Percentiles rank a stretch among this genome's conserved stretches.
Conservation (phyloP, 805 yeast species). For the Yarrowia yakushimensis region DNA sequence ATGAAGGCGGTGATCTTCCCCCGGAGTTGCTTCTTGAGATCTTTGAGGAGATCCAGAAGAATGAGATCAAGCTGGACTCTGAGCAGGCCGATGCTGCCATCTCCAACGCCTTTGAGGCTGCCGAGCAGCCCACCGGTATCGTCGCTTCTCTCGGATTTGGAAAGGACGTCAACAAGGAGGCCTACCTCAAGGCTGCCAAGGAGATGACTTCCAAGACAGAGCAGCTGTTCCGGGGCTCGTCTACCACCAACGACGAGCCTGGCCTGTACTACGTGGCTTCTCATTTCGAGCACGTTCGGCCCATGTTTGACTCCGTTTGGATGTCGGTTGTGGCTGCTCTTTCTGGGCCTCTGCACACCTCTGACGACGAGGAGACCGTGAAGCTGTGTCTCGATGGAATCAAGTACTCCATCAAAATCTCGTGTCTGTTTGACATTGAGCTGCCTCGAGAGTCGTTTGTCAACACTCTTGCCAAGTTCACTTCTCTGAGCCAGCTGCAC, state of each 20-base stretch:
- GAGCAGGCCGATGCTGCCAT: constrained; percentile 92
- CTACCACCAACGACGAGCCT: constrained; percentile 41
- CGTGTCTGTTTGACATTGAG: constrained; percentile 78
- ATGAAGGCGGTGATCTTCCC: constrained; percentile 83
- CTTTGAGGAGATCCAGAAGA: constrained; percentile 69
- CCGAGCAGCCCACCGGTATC: constrained; percentile 36
- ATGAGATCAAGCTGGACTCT: constrained; percentile 87
- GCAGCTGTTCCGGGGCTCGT: constrained; percentile 63
- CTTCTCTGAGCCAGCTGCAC: constrained; percentile 71
- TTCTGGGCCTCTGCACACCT: constrained; percentile 89
- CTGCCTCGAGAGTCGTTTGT: constrained; percentile 86
- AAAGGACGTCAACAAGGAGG: constrained; percentile 70
- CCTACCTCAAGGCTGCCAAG: constrained; percentile 86
- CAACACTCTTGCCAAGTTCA: constrained; percentile 83
- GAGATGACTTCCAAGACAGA: constrained; percentile 91
- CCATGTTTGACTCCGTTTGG: constrained; percentile 93
- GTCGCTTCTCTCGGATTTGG: constrained; percentile 40
- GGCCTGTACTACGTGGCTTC: constrained; percentile 73
- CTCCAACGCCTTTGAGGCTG: constrained; percentile 52
- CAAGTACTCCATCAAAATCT: constrained; percentile 72
- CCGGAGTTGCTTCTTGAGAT: constrained; percentile 64
- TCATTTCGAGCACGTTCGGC: constrained; percentile 83
- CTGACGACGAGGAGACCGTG: constrained; percentile 58
- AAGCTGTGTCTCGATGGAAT: constrained; percentile 77
- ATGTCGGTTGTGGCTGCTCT: constrained; percentile 94